Conservation (phyloP, 768 basidiomycete genomes). For the Agaricus subrufescens region DNA sequence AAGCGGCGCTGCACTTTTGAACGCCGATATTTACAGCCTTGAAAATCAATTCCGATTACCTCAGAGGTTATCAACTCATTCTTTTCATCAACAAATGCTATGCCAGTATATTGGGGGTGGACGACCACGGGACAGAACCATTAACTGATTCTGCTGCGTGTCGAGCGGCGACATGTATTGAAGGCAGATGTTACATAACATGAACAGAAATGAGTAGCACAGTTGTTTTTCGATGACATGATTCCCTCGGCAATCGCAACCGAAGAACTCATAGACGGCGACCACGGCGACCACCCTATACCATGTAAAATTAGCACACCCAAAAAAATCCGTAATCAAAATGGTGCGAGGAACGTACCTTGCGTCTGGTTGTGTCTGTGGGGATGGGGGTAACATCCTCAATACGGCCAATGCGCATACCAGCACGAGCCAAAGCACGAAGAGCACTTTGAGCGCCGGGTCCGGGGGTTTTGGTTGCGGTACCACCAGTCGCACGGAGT, state of each 20-base stretch:
- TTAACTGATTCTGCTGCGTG: constrained; percentile 64
- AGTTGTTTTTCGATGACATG: constrained; percentile 5
- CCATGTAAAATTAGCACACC: neutral
- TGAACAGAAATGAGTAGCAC: constrained; percentile 15
- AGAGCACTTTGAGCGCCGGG: constrained; percentile 98
- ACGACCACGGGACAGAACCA: constrained; percentile 77
- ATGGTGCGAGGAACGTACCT: constrained; percentile 48
- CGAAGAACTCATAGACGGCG: constrained; percentile 68
- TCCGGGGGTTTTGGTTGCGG: constrained; percentile 98
- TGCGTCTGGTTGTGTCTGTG: constrained; percentile 94
- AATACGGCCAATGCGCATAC: constrained; percentile 97
- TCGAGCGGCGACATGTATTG: constrained; percentile 78
- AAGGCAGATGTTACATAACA: constrained; percentile 23
- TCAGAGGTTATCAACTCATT: too few relatives aligned
- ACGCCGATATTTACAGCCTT: too few relatives aligned
- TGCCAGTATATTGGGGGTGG: constrained; percentile 21
- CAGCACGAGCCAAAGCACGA: constrained; percentile 95
- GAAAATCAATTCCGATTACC: too few relatives aligned
- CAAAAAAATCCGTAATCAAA: neutral
- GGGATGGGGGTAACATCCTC: constrained; percentile 98
- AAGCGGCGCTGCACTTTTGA: too few relatives aligned
- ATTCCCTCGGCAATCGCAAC: constrained; percentile 12
- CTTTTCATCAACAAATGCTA: too few relatives aligned
- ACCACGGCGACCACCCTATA: constrained; percentile 97
- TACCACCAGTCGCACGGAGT: constrained; percentile 96